Evolutionary conservation across 202 grass and related monocot species (phyloP).

Genomic region (Dendrocalamus latiflorus): DNA sequence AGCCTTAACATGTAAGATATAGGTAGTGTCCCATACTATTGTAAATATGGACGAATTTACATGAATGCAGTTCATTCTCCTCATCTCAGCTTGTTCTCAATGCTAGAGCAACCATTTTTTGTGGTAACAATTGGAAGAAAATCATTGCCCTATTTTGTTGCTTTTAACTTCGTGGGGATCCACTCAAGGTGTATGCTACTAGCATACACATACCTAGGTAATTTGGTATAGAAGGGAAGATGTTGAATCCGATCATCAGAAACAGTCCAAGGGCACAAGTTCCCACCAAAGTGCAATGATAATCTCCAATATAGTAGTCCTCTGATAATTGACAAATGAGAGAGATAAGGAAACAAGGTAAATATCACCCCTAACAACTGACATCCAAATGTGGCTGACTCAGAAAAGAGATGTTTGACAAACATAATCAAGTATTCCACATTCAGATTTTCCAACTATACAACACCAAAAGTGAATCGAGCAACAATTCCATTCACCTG

Average conservation of each 20-base stretch:
- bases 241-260: neutral
- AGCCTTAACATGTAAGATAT: neutral
- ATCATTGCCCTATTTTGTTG: neutral
- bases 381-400: neutral
- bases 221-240: neutral
- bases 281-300: neutral
- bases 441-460: neutral
- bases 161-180: neutral
- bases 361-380: neutral
- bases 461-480: slow-evolving; percentile 11
- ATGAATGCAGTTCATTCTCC: neutral
- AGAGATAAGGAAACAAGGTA: neutral
- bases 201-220: neutral
- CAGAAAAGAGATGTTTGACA: slow-evolving; percentile 17
- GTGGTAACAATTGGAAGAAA: neutral
- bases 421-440: neutral
- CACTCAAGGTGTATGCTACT: no score
- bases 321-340: slow-evolving; percentile 8
- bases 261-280: neutral
- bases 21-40: neutral
- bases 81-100: neutral
- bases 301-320: neutral
- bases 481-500: neutral
- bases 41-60: neutral
- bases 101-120: neutral